Conservation (phyloP, 257 asterid genomes). For the Oldenlandia corymbosa region DNA sequence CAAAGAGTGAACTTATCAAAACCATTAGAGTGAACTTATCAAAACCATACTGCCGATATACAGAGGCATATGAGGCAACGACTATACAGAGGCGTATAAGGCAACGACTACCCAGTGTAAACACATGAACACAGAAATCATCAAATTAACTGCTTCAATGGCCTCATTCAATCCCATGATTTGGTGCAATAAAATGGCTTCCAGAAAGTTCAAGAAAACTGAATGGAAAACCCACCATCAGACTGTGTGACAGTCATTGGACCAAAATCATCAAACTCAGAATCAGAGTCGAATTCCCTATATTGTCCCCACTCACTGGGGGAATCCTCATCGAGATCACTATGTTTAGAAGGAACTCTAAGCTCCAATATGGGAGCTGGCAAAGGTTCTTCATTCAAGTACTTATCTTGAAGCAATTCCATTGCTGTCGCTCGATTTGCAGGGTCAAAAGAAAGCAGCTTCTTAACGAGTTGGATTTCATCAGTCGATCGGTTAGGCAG, state of each 20-base stretch:
- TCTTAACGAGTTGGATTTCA: slow-evolving; percentile 56
- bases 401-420: slow-evolving; percentile 77
- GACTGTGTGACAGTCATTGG: slow-evolving; percentile 38
- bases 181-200: neutral
- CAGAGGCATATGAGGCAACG: no score
- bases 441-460: slow-evolving; percentile 66
- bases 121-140: no score
- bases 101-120: no score
- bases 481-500: slow-evolving; percentile 51
- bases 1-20: no score
- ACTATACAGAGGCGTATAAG: no score
- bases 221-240: slow-evolving; percentile 58
- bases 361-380: slow-evolving; percentile 58
- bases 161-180: neutral
- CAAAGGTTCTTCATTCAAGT: slow-evolving; percentile 75
- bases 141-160: no score
- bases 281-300: slow-evolving; percentile 51
- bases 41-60: no score
- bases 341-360: slow-evolving; percentile 61
- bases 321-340: slow-evolving; percentile 48
- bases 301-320: slow-evolving; percentile 43
- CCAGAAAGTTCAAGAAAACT: slow-evolving; percentile 37
- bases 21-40: no score
- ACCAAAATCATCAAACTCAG: slow-evolving; percentile 73
- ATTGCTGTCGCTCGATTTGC: slow-evolving; percentile 63